Base-by-base conservation (phyloP, 805 yeast genomes). In the Wickerhamiella brachini region DNA sequence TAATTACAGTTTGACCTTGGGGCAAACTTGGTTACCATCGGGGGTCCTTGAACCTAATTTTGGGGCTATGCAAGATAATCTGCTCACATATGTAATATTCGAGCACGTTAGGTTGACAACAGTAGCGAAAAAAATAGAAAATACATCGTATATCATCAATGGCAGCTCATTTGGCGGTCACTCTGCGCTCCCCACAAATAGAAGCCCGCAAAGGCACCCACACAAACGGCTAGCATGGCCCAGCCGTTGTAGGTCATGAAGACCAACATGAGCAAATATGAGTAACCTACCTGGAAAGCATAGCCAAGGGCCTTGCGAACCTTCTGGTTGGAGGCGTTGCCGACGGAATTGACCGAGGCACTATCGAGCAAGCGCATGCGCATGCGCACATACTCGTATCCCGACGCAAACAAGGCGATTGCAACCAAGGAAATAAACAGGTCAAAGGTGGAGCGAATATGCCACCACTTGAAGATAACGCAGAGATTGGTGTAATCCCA, bases 231-330 rank as follows among this genome's bases (percentile, higher is more conserved):
- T 7, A 78, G 46, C 93, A 85, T 84, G 34, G 80, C 74, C 89
- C 89, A 85, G 12, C 90, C 72, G 62, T 85, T 85, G 64, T 83
- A 85, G 5, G 90, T 83, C 95, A 85, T 85, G 58, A 85, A 85
- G 0, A 86, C 77, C 57, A 85, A 74, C 95, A 85, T 85, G 59
- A 80, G 67, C 69, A 80, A 68, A 45, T 56, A 56, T 10, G 62
- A 58, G 53, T 59, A 61, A 26, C 60, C 62, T 9, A 61, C 63
- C 52, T 58, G 61, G 3, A 54, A 10, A 15, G 60, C 62, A 42
- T 61, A 61, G 21, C 58, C 62, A 4, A 59, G 2, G 5, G 62
- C 48, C 43, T 53, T 53, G 17, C 37, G 48, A 17, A 52, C n/a
- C 31, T 53, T 48, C 22, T 34, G 31, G 22, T 42, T 37, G n/a